Base-by-base conservation (phyloP, 2,329 filamentous ascomycete species). In the Colletotrichum cordylinicola region DNA sequence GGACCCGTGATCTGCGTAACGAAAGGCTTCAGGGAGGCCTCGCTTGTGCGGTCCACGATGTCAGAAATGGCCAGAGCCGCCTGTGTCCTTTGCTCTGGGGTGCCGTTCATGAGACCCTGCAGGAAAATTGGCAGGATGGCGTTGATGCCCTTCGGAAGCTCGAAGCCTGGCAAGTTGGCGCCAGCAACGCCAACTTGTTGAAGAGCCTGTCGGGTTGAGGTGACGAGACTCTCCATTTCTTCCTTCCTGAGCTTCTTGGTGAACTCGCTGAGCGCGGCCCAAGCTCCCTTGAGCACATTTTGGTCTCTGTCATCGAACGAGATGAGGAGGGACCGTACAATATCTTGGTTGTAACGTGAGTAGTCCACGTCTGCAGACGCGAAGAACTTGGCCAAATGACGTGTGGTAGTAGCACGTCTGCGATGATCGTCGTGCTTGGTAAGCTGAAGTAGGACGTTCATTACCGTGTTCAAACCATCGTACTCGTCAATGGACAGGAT, bases 1-100 rank as follows among this genome's bases (percentile, higher is more conserved):
- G 98, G 97, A 82, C 97, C 97, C 7, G 98, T 98, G 80, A 99
- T 98, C 82, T 98, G 96, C 35, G 96, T 98, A 76, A 99, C 97
- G 81, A 98, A 98, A 9, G 96, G 95, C 85, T 97, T 98, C 77
- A 99, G 88, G 24, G 96, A 93, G 75, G 96, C 93, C 79, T 95
- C 92, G 84, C 93, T 96, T 31, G 97, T 98, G 74, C 97, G 93
- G 86, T 98, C 97, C 78, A 98, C 94, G 79, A 99, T 94, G 83
- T 99, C 98, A 4, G 96, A 98, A 79, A 99, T 98, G 72, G 95
- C 97, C 77, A 98, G 89, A 61, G 98, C 97, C 74, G 97, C 93
- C 83, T 98, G 95, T 31, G 95, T 97, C 83, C 96, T 92, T 87
- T 99, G 97, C 7, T 99, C 97, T 18, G 94, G 89, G 48, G 94